Base-by-base conservation (phyloP, 768 basidiomycete species). In the Hericium alpestre region DNA sequence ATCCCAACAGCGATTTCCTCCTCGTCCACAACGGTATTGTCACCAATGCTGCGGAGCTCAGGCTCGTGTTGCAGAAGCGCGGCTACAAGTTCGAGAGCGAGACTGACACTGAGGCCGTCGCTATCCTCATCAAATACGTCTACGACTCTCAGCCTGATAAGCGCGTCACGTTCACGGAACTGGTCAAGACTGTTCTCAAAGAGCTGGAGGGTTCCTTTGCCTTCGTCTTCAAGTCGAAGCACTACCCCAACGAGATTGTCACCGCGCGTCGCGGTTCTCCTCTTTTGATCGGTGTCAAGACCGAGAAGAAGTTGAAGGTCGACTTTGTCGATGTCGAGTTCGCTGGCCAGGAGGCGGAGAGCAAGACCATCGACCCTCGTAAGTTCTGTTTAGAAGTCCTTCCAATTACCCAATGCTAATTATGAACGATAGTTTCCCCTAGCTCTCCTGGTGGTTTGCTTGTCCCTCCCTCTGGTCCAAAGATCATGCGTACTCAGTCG, bases 261-360 rank as follows among this genome's bases (percentile, higher is more conserved):
- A 90, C 90, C 53, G 93, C 94, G 57, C 93, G 94, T 64, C 90
- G 96, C 66, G 96, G 96, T 64, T 97, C 95, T 13, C 96, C 96
- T 27, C 83, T 99, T 32, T 74, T 98, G 57, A 83, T 99, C 66
- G 96, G 96, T 75, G 95, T 99, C 68, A 98, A 98, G 85, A 98
- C 96, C 16, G 95, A 99, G 70, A 94, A 96, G 80, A 98, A 98
- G 73, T 81, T 99, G 66, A 99, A 99, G 78, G 95, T 98, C 40
- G 96, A 99, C 75, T 98, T 99, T 64, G 95, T 99, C 50, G 96
- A 98, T 72, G 96, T 99, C 56, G 94, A 98, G 70, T 84, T 98
- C 65, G 84, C 88, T 38, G 84, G 85, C 41, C 80, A 87, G 47
- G 87, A 90, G 38, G 72, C 76, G 4, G 77, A 79, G 54, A 72